Base-by-base conservation (phyloP, 2,329 filamentous ascomycete genomes). In the Stenocarpella maydis region DNA sequence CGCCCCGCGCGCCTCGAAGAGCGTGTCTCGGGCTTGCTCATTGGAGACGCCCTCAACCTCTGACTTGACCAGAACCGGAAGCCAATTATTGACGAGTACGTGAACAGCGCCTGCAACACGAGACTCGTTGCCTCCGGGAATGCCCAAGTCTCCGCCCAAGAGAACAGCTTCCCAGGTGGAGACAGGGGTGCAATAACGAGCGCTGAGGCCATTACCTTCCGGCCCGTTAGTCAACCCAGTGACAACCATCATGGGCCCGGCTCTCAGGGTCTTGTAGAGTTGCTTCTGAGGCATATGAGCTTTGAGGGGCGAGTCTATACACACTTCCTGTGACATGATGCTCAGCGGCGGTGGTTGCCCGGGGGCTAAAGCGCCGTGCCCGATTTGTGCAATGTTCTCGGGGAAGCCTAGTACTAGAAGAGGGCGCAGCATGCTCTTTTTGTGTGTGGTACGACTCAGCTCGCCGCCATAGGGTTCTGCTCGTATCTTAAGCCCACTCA, bases 61-160 rank as follows among this genome's bases (percentile, higher is more conserved):
- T 21, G 69, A 70, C 45, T 58, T 68, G 50, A 70, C 65, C 19
- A 68, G 34, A 17, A 70, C 37, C 6, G 65, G 65, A 28, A 70
- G 55, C 65, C 58, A 68, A 15, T 52, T 60, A 17, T 70, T 70
- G 34, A 68, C 24, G 10, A 68, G 26, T 8, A 68, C 24, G 8
- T 37, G 50, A 21, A 26, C 41, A 24, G 52, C 37, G 15, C 24
- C 65, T 9, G 41, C 17, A 15, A 37, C 21, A 15, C 50, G 39
- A 37, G 15, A 37, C 7, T 21, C 39, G 15, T 19, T 49, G 14
- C 31, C 41, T 14, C 19, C 52, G 41, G 31, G 43, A 24, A 39
- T 24, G 7, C 37, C 31, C 21, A 68, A 43, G 17, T 58, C 41
- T n/a, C 41, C 43, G 31, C 52, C 49, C 21, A 68, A 19, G 6